A percentile compares a stretch with the other conserved stretches of the same genome.
Conservation (phyloP, 2,329 filamentous ascomycete genomes). For the Talaromyces amestolkiae region DNA sequence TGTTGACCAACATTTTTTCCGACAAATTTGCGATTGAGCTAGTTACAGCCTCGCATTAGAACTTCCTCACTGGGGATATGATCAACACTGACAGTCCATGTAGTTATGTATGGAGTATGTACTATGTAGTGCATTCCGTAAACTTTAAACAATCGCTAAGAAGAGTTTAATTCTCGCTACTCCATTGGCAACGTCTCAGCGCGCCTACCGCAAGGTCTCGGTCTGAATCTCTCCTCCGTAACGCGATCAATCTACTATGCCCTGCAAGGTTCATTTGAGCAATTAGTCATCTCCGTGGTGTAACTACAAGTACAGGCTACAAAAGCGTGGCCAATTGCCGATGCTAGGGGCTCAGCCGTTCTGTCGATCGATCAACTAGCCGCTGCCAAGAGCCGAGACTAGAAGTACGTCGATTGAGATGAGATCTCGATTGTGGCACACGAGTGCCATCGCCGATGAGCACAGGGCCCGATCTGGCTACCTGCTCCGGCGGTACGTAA, state of each 20-base stretch:
- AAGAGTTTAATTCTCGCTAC: not conserved
- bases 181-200: not conserved
- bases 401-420: not conserved
- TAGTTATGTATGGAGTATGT: not conserved
- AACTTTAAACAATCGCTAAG: not conserved
- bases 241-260: not conserved
- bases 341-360: not conserved
- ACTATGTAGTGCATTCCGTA: not conserved
- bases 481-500: not conserved
- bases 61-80: not conserved
- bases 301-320: not conserved
- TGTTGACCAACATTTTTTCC: not conserved
- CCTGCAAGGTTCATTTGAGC: not conserved
- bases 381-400: conserved; percentile 8
- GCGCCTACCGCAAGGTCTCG: not conserved
- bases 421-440: conserved; percentile 18
- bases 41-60: not conserved
- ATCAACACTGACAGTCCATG: not conserved
- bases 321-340: not conserved
- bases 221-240: not conserved
- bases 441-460: conserved; percentile 10
- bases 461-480: conserved; percentile 10
- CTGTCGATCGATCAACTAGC: conserved; percentile 7
- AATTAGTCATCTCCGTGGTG: not conserved
- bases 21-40: not conserved